phyloP scores from a whole-genome alignment of 2,329 filamentous ascomycete species.

The Incumbomyces lentus region DNA sequence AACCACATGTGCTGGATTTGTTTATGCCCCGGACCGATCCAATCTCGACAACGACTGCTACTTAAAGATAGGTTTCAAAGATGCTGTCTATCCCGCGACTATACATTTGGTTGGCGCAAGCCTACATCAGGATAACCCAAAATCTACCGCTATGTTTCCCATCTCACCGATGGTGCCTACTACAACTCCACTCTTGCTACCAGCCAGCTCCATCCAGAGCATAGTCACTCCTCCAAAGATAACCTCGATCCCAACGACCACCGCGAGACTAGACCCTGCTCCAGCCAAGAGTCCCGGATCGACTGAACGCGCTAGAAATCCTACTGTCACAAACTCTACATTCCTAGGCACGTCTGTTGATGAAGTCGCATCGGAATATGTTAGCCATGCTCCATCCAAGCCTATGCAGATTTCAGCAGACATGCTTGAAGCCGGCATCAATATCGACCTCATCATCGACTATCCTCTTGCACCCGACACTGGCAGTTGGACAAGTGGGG shows the following conservation, averaged over 20 bases:
- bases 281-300: background rate
- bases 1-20: slow-evolving; percentile 17
- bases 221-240: background rate
- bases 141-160: background rate
- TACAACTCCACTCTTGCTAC: background rate
- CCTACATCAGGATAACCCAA: background rate
- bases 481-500: slow-evolving; percentile 14
- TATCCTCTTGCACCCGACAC: slow-evolving; percentile 22
- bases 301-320: background rate
- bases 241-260: background rate
- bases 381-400: slow-evolving; percentile 17
- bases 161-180: background rate
- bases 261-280: background rate
- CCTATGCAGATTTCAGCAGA: slow-evolving; percentile 16
- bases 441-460: slow-evolving; percentile 21
- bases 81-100: slow-evolving; percentile 15
- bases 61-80: slow-evolving; percentile 21
- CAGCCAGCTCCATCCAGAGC: background rate
- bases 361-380: slow-evolving; percentile 21
- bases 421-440: slow-evolving; percentile 21
- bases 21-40: slow-evolving; percentile 21
- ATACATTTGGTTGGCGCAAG: slow-evolving; percentile 20
- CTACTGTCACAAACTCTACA: slow-evolving; percentile 15
- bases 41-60: slow-evolving; percentile 23
- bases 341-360: slow-evolving; percentile 21